Evolutionary conservation across 352 stramenopile genomes (phyloP).

Genomic region (Phytophthora sojae): DNA sequence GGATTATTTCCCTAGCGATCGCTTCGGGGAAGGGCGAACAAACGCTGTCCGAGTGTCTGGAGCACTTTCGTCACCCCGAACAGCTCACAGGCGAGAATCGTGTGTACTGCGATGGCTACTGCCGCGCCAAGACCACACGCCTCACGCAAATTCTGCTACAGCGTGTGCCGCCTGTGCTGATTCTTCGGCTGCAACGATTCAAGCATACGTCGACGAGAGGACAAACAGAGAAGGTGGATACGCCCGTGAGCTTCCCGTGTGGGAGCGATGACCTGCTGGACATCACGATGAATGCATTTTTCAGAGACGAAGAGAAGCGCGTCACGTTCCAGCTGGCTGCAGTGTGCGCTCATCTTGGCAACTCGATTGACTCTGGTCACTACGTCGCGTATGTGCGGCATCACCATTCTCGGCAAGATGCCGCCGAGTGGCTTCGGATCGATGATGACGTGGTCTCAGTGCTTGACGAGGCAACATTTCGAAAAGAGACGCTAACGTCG

Average conservation of each 20-base stretch:
- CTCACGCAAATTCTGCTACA: slow-evolving; percentile 80
- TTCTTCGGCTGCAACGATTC: slow-evolving; percentile 81
- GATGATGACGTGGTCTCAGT: slow-evolving; percentile 2
- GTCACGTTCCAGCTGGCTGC: slow-evolving; percentile 66
- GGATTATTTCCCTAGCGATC: slow-evolving; percentile 72
- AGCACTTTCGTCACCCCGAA: slow-evolving; percentile 61
- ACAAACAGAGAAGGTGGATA: slow-evolving; percentile 62
- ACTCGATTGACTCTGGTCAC: slow-evolving; percentile 68
- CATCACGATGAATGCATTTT: slow-evolving; percentile 73
- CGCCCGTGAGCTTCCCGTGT: slow-evolving; percentile 66
- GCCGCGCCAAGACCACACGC: slow-evolving; percentile 70
- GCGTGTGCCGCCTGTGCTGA: slow-evolving; percentile 53
- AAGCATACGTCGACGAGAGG: slow-evolving; percentile 47
- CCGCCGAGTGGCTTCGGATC: not conserved
- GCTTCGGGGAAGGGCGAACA: slow-evolving; percentile 46
- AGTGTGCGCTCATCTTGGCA: slow-evolving; percentile 78
- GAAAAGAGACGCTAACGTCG: not conserved
- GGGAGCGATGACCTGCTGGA: slow-evolving; percentile 51
- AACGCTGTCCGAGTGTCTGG: slow-evolving; percentile 62
- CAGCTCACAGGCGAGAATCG: slow-evolving; percentile 68
- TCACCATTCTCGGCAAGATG: not conserved
- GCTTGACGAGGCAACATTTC: not conserved
- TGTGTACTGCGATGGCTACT: slow-evolving; percentile 77
- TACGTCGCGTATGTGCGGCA: slow-evolving; percentile 56
- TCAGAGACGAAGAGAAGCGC: slow-evolving; percentile 50